Evolutionary conservation across 2,329 filamentous ascomycete genomes (phyloP).

Genomic region (Neonectria punicea): DNA sequence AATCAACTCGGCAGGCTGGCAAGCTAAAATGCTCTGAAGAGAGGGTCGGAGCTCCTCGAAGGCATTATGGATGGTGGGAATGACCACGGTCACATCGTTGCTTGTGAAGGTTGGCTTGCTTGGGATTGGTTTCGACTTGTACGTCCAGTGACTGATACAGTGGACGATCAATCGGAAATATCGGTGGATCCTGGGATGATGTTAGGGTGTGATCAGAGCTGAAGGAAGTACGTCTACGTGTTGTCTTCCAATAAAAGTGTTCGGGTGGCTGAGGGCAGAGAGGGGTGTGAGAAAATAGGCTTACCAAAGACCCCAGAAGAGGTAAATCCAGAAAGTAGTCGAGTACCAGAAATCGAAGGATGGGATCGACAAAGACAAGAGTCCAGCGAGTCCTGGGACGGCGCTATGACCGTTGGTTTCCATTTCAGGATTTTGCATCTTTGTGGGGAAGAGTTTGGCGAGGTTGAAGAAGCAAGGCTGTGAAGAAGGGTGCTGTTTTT

Average conservation of each 20-base stretch:
- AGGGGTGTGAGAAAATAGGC: slow-evolving; percentile 32
- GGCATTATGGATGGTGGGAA: slow-evolving; percentile 89
- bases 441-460: slow-evolving; percentile 26
- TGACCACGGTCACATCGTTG: slow-evolving; percentile 91
- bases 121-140: slow-evolving; percentile 85
- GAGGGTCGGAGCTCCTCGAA: slow-evolving; percentile 87
- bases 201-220: slow-evolving; percentile 32
- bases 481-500: slow-evolving; percentile 37
- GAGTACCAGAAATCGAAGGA: slow-evolving; percentile 53
- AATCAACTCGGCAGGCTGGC: slow-evolving; percentile 77
- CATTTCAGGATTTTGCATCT: slow-evolving; percentile 35
- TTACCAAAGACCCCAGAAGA: slow-evolving; percentile 60
- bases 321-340: slow-evolving; percentile 58
- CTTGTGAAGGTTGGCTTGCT: slow-evolving; percentile 82
- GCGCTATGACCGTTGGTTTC: slow-evolving; percentile 27
- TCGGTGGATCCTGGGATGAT: slow-evolving; percentile 76
- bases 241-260: background rate
- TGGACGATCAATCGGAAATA: slow-evolving; percentile 89
- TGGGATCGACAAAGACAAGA: slow-evolving; percentile 32
- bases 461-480: slow-evolving; percentile 26
- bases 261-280: background rate
- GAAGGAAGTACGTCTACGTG: slow-evolving; percentile 2
- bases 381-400: slow-evolving; percentile 30
- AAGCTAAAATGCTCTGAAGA: slow-evolving; percentile 79
- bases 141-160: slow-evolving; percentile 84